Evolutionary conservation across 2,329 filamentous ascomycete genomes (phyloP), one percentile per base, ranked within the genome.

Genomic region (Xylaria multiplex): DNA sequence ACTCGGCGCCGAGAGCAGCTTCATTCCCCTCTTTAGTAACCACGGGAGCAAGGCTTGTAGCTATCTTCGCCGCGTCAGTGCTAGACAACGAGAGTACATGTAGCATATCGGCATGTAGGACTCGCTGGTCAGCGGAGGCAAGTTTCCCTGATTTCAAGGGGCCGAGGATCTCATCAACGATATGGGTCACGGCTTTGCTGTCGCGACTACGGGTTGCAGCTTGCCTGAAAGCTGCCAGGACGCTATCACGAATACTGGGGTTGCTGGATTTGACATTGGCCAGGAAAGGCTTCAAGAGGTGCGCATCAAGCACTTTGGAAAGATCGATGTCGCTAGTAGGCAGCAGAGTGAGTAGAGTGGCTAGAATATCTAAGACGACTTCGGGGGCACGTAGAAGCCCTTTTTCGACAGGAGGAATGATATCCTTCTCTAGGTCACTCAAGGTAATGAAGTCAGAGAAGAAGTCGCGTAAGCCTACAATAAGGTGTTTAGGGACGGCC

Each of bases 231-330:
- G 91, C 91, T 45, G 85, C 84, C 24, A 94, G 80, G 8, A 92
- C 91, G 27, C 93, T 93, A 68, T 86, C 86, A 62, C 95, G 90
- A 68, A 97, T 93, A 2, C 80, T 79, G 14, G 87, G 82, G 77
- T 97, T 98, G 74, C 91, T 94, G 1, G 96, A 98, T 79, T 97
- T 97, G 78, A 94, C 84, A 76, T 93, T 97, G 46, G 93, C 90
- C n/a, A 98, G 80, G 13, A 99, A 82, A 6, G 93, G 93, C 78
- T 97, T 98, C 43, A 96, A 79, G 42, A 99, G 84, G 67, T 91
- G 91, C 30, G 85, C 83, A 59, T 86, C 85, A 19, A 98, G 83
- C 4, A 91, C 81, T 43, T 88, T 86, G 8, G 95, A 95, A 19
- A 98, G 84, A 73, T 99, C 95, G 72, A 96, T 85, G 6, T 82